These are phyloP conservation scores for Trichocladium antarcticum DNA, from an alignment of 495 filamentous ascomycete species.

Conservation along the genomic window DNA sequence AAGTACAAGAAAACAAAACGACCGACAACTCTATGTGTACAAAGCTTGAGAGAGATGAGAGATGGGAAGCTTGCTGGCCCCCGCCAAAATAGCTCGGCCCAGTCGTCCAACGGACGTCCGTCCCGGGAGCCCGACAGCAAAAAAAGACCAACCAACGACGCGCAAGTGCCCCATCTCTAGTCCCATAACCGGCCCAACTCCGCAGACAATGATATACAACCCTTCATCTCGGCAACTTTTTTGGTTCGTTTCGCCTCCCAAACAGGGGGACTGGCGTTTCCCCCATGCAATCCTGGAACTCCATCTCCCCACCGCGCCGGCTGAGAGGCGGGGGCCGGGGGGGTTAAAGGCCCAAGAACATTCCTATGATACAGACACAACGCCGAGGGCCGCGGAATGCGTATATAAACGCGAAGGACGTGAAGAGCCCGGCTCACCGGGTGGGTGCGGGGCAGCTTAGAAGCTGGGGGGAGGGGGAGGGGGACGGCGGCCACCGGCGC, in stretches of 20 bases:
- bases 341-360: background rate
- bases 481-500: no score
- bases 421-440: background rate
- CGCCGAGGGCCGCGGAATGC: background rate
- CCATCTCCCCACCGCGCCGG: background rate
- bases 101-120: no score
- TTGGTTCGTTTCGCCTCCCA: background rate
- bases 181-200: conserved; percentile 3
- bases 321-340: background rate
- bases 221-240: background rate
- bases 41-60: conserved; percentile 5
- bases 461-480: background rate
- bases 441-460: no score
- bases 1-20: background rate
- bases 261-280: background rate
- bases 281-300: background rate
- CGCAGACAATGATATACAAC: conserved; percentile 6
- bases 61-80: background rate
- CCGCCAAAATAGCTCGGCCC: conserved; percentile 1
- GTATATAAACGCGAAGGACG: background rate
- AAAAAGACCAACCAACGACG: background rate
- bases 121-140: background rate
- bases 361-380: conserved; percentile 1
- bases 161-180: conserved; percentile 2
- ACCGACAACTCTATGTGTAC: conserved; percentile 4